These are phyloP conservation scores for Lantana camara DNA, from an alignment of 257 asterid genomes.

Conservation along the genomic window DNA sequence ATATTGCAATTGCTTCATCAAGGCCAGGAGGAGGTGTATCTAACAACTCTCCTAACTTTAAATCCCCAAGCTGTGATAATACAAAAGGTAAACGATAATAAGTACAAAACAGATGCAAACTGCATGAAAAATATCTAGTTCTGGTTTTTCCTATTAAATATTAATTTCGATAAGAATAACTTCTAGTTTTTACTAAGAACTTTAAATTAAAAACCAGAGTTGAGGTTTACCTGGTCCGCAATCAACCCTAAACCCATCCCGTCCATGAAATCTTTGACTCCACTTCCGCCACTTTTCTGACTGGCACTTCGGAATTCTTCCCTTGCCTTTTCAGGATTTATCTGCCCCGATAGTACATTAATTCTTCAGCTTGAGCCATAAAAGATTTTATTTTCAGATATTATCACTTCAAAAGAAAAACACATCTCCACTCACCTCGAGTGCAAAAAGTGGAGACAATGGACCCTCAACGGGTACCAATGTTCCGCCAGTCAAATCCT, in stretches of 20 bases:
- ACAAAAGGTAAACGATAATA: constrained; percentile 19
- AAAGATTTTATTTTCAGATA: too few relatives aligned
- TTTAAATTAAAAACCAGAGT: background rate
- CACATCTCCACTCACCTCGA: constrained; percentile 65
- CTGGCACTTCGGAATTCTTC: constrained; percentile 78
- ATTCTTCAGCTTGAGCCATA: constrained; percentile 26
- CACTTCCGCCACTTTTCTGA: constrained; percentile 78
- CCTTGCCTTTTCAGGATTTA: constrained; percentile 94
- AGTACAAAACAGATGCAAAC: constrained; percentile 1
- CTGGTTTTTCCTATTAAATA: background rate
- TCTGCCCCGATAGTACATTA: constrained; percentile 51
- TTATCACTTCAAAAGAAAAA: constrained; percentile 15
- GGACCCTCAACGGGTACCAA: constrained; percentile 95
- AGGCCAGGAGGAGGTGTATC: constrained; percentile 99
- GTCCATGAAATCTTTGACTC: constrained; percentile 96
- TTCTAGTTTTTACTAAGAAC: background rate
- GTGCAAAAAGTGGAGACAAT: constrained; percentile 88
- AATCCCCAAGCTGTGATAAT: constrained; percentile 78
- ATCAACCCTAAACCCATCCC: constrained; percentile 97
- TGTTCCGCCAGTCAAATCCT: constrained; percentile 93
- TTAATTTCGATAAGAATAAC: background rate
- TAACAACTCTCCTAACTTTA: constrained; percentile 97
- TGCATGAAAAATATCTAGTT: background rate
- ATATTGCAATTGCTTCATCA: constrained; percentile 98
- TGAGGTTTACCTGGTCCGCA: constrained; percentile 81